Evolutionary conservation across 2,329 filamentous ascomycete species (phyloP), one percentile per base, ranked within the genome.

Genomic region (Colletotrichum echinochloae): DNA sequence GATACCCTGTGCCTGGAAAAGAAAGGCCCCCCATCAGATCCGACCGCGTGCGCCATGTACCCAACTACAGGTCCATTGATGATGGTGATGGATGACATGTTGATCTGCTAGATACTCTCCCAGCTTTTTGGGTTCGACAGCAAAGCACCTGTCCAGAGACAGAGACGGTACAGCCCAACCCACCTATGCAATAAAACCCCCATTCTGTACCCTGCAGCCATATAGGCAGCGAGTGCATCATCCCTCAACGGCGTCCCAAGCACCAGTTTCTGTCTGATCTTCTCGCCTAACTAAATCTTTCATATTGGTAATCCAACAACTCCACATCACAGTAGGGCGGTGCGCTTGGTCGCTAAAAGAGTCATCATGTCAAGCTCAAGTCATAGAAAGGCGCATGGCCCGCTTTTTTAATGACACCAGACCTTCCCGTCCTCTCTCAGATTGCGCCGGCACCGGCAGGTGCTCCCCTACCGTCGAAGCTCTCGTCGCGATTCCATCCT

Each of bases 351-450:
- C 39, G 23, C 49, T 28, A 20, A 39, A 48, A 52, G 62, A 70
- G 66, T 66, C 66, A 70, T 49, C 63, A 44, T 66, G 66, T 70
- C 66, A 70, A 70, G 23, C 28, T n/a, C 14, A 66, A 20, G 46
- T 57, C 20, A n/a, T 55, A 26, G 48, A 46, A 70, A 70, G 66
- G 66, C 66, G 62, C 33, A 8, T 12, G 60, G 1, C 55, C 66
- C 62, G 37, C 55, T 23, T 60, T 60, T 60, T 60, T 30, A 23
- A 54, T 64, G 55, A 60, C 46, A 41, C 54, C 48, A 48, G 59
- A 49, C 65, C 59, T 67, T 52, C 48, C n/a, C n/a, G n/a, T n/a
- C n/a, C n/a, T n/a, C 64, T 28, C 23, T 41, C 41, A 51, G 49
- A 48, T 26, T 33, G 23, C 49, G 60, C 65, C 65, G 65, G 65